A percentile compares a stretch with the other conserved stretches of the same genome.
phyloP scores from a whole-genome alignment of 2,329 filamentous ascomycete species.

The Colletotrichum sp. region DNA sequence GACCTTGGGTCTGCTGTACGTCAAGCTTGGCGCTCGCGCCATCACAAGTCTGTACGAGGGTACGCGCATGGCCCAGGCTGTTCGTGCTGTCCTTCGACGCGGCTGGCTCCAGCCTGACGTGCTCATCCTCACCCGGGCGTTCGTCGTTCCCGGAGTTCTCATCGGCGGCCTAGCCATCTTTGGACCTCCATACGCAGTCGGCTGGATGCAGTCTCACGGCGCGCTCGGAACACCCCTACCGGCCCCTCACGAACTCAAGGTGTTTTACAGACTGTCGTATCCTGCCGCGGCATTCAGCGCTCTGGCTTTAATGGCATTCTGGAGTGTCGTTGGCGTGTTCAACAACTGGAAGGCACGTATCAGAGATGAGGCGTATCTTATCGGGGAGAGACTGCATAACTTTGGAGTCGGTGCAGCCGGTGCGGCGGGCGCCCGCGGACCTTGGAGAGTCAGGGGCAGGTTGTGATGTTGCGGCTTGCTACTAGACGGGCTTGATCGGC shows the following conservation, averaged over 20 bases:
- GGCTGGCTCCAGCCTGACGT: slow-evolving; percentile 84
- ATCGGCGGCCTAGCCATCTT: slow-evolving; percentile 68
- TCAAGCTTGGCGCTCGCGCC: slow-evolving; percentile 78
- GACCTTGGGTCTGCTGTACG: slow-evolving; percentile 90
- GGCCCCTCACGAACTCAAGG: slow-evolving; percentile 22
- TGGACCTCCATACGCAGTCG: slow-evolving; percentile 50
- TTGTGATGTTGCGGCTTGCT: slow-evolving; percentile 24
- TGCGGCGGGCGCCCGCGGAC: slow-evolving; percentile 36
- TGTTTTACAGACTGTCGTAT: slow-evolving; percentile 69
- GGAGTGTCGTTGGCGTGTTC: slow-evolving; percentile 65
- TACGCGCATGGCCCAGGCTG: slow-evolving; percentile 74
- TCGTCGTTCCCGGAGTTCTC: slow-evolving; percentile 77
- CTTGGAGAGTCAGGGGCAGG: slow-evolving; percentile 42
- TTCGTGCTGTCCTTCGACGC: slow-evolving; percentile 73
- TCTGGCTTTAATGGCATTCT: slow-evolving; percentile 49
- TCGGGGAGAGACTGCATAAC: slow-evolving; percentile 94
- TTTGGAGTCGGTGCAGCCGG: slow-evolving; percentile 65
- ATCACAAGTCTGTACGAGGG: slow-evolving; percentile 71
- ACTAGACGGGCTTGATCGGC: neutral
- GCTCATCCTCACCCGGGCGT: slow-evolving; percentile 79
- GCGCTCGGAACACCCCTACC: slow-evolving; percentile 19
- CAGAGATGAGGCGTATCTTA: slow-evolving; percentile 93
- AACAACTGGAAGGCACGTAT: slow-evolving; percentile 81
- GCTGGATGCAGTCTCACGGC: slow-evolving; percentile 25
- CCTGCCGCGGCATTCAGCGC: slow-evolving; percentile 60